A percentile compares a stretch with the other conserved stretches of the same genome.
Evolutionary conservation across 2,329 filamentous ascomycete species (phyloP).

Genomic region (Septoria petroselini): DNA sequence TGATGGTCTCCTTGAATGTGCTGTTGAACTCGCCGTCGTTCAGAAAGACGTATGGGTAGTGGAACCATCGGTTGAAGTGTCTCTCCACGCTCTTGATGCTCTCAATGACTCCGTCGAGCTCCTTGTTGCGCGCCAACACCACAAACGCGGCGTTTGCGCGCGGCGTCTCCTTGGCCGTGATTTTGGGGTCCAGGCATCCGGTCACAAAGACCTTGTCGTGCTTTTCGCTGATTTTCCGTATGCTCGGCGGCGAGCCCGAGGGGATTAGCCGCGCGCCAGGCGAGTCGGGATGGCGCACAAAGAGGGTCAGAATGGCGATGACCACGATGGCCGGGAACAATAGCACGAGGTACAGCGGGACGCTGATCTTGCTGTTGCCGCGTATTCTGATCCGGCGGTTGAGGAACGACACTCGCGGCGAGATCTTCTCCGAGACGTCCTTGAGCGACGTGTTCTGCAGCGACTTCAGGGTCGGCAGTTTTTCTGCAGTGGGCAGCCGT

Average conservation of each 20-base stretch:
- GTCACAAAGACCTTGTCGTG: conserved; percentile 95
- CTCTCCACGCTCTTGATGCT: conserved; percentile 97
- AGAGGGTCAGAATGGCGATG: conserved; percentile 83
- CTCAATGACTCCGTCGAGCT: conserved; percentile 91
- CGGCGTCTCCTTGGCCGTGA: conserved; percentile 67
- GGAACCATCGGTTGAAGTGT: conserved; percentile 98
- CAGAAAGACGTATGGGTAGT: conserved; percentile 97
- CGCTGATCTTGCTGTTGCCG: conserved; percentile 87
- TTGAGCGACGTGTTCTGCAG: conserved; percentile 37
- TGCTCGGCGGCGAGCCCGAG: conserved; percentile 79
- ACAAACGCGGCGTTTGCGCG: conserved; percentile 94
- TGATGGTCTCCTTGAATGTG: conserved; percentile 82
- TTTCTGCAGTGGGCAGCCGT: conserved; percentile 46
- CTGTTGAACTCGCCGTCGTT: conserved; percentile 97
- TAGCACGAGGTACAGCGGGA: conserved; percentile 87
- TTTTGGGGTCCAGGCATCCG: conserved; percentile 72
- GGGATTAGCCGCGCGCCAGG: conserved; percentile 82
- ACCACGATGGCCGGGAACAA: conserved; percentile 90
- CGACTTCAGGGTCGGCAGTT: conserved; percentile 45
- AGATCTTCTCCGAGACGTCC: conserved; percentile 42
- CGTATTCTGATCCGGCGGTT: conserved; percentile 80
- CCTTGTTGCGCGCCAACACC: conserved; percentile 91
- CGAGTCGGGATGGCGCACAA: conserved; percentile 81
- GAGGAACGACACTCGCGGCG: conserved; percentile 71
- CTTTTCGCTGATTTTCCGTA: conserved; percentile 91